phyloP scores from a whole-genome alignment of 768 basidiomycete genomes.

The Pisolithus marmoratus region DNA sequence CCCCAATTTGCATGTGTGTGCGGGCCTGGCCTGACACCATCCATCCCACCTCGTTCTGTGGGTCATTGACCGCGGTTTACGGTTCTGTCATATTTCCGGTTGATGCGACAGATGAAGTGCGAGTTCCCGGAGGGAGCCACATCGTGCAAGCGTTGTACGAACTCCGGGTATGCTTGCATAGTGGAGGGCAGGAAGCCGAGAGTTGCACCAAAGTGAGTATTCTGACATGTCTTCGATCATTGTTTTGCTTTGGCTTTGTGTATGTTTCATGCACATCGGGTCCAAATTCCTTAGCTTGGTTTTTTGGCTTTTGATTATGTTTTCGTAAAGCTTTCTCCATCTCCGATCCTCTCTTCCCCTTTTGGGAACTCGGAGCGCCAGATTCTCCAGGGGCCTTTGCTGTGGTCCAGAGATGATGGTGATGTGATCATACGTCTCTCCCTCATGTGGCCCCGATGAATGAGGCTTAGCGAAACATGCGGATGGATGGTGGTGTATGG shows the following conservation, averaged over 20 bases:
- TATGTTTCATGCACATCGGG: no score
- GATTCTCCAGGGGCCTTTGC: slow-evolving; percentile 14
- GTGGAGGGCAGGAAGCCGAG: slow-evolving; percentile 79
- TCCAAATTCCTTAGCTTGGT: no score
- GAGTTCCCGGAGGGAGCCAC: slow-evolving; percentile 67
- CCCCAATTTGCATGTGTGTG: background rate
- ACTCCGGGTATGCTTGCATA: slow-evolving; percentile 70
- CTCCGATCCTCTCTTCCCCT: slow-evolving; percentile 5
- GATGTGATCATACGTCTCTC: slow-evolving; percentile 1
- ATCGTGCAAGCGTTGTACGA: slow-evolving; percentile 74
- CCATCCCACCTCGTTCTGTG: background rate
- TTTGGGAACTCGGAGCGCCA: slow-evolving; percentile 20
- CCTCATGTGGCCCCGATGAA: background rate
- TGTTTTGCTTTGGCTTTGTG: no score
- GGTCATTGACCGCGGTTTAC: slow-evolving; percentile 10
- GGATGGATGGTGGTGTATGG: background rate
- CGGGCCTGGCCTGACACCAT: background rate
- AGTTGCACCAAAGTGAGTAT: slow-evolving; percentile 75
- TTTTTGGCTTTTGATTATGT: slow-evolving; percentile 14
- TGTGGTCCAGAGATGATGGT: background rate
- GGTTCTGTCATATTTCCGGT: slow-evolving; percentile 8
- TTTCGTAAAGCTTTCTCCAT: slow-evolving; percentile 8
- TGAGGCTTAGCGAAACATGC: background rate
- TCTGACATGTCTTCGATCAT: background rate
- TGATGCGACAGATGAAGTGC: slow-evolving; percentile 69